Conservation (phyloP, 2,329 filamentous ascomycete species). For the Cadophora luteo-olivacea region DNA sequence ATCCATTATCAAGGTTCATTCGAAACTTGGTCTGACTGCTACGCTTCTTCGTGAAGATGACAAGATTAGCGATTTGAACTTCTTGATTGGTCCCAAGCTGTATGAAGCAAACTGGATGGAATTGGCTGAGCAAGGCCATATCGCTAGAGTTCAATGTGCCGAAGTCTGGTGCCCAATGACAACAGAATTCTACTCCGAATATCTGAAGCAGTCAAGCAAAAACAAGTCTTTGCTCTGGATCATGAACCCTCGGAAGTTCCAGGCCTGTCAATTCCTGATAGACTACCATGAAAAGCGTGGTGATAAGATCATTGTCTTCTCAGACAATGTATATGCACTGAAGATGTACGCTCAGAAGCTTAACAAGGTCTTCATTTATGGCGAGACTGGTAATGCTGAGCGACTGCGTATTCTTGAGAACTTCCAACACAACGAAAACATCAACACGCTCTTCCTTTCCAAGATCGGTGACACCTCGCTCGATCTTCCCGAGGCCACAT, state of each 20-base stretch:
- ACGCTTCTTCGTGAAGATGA: constrained; percentile 96
- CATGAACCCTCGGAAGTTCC: constrained; percentile 98
- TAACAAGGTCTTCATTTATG: constrained; percentile 89
- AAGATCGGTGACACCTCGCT: constrained; percentile 99
- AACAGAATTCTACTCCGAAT: constrained; percentile 96
- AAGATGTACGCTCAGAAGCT: constrained; percentile 85
- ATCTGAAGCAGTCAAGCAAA: constrained; percentile 73
- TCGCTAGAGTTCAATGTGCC: constrained; percentile 95
- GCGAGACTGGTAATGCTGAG: constrained; percentile 84
- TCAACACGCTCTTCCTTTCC: constrained; percentile 93
- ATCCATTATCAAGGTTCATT: constrained; percentile 90
- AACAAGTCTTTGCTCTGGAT: constrained; percentile 80
- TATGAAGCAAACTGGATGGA: constrained; percentile 99
- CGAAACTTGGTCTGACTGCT: constrained; percentile 92
- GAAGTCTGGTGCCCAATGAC: constrained; percentile 99
- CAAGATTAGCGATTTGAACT: constrained; percentile 97
- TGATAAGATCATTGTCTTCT: constrained; percentile 98
- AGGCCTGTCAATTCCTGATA: constrained; percentile 97
- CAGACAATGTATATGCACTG: constrained; percentile 94
- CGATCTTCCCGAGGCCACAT: constrained; percentile 94
- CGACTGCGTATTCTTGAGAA: constrained; percentile 89
- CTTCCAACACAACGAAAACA: constrained; percentile 88
- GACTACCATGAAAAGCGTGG: constrained; percentile 94
- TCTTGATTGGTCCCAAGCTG: constrained; percentile 94
- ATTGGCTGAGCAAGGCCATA: constrained; percentile 93